These are phyloP conservation scores for Haplosporangium sp. DNA, from an alignment of 371 early-diverging fungal species.

Conservation along the genomic window DNA sequence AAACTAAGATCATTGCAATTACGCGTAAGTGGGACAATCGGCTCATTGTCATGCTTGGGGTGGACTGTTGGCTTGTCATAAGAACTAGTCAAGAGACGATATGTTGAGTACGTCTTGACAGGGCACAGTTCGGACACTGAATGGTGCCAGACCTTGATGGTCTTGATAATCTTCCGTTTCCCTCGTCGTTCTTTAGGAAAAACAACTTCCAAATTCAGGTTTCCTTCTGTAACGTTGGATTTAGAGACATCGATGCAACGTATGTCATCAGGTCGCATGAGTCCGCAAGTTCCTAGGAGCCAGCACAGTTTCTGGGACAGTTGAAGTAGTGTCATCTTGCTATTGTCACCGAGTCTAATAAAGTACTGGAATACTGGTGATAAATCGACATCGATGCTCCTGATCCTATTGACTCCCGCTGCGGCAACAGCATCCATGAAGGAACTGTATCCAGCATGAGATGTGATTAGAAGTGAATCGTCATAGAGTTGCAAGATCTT, in stretches of 20 bases:
- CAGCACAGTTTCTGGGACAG: constrained; percentile 4
- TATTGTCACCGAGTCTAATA: neutral
- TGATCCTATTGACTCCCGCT: neutral
- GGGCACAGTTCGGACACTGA: neutral
- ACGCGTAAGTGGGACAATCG: neutral
- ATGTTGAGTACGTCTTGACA: neutral
- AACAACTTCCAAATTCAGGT: neutral
- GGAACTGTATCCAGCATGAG: neutral
- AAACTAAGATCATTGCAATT: neutral
- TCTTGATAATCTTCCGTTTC: neutral
- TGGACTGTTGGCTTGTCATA: neutral
- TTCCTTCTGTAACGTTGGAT: neutral
- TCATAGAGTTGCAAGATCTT: neutral
- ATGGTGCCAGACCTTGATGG: neutral
- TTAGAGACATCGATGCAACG: neutral
- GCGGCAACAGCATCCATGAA: constrained; percentile 1
- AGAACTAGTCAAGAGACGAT: neutral
- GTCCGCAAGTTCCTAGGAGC: neutral
- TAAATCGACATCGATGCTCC: neutral
- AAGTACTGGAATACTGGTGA: neutral
- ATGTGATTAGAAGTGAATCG: neutral
- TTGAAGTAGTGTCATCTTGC: neutral
- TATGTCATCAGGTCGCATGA: constrained; percentile 11
- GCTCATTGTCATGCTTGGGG: neutral
- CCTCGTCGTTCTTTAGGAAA: constrained; percentile 8